Percentiles rank a stretch among this genome's conserved stretches.
These are phyloP conservation scores for Pelargonium citronellum DNA, from an alignment of 441 rosid species.

Conservation along the genomic window DNA sequence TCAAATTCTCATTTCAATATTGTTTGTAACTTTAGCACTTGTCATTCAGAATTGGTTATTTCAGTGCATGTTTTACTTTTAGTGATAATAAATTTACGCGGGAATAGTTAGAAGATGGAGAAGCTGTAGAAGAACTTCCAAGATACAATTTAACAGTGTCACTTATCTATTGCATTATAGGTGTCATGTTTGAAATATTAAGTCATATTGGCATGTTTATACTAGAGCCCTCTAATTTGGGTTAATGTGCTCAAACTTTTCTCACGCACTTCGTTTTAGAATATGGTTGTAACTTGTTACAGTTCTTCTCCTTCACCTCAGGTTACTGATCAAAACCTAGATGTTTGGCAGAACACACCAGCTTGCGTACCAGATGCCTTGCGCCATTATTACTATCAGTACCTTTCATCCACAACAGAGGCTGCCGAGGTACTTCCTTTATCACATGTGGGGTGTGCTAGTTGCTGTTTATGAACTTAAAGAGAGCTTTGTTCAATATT, in stretches of 20 bases:
- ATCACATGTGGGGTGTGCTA: constrained; percentile 18
- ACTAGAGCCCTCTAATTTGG: constrained; percentile 4
- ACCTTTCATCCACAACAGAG: constrained; percentile 84
- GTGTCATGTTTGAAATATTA: neutral
- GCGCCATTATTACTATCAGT: constrained; percentile 90
- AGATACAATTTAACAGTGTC: too few relatives aligned
- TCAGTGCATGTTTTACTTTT: neutral
- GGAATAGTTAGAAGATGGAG: too few relatives aligned
- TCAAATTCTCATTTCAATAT: neutral
- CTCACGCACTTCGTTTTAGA: neutral
- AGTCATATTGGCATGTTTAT: constrained; percentile 1
- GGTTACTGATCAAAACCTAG: constrained; percentile 91
- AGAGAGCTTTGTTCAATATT: neutral
- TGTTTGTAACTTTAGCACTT: neutral
- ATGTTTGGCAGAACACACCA: constrained; percentile 75
- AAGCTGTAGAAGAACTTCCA: too few relatives aligned
- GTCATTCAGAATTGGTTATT: neutral
- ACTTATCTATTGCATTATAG: too few relatives aligned
- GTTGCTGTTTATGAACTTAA: constrained; percentile 14
- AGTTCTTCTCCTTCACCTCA: constrained; percentile 30
- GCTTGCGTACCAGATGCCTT: constrained; percentile 86
- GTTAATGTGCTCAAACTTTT: constrained; percentile 8
- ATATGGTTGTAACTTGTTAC: constrained; percentile 20
- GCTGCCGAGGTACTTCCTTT: constrained; percentile 76
- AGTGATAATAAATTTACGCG: too few relatives aligned